phyloP scores from a whole-genome alignment of 1,139 yeast species.

The Lodderomyces metapsilosis region DNA sequence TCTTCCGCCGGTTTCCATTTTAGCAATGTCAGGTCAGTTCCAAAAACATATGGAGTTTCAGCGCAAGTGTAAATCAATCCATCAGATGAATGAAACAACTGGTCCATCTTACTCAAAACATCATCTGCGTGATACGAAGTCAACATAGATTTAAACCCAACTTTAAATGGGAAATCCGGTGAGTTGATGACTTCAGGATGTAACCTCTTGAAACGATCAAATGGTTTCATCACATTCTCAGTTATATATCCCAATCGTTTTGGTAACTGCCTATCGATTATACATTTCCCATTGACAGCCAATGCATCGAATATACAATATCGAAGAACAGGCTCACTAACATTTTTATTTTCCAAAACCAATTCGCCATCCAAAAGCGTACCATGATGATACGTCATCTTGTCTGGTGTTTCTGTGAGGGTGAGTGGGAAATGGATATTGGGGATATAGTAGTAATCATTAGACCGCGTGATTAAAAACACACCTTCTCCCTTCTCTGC shows the following conservation, averaged over 20 bases:
- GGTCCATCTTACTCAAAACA: constrained; percentile 71
- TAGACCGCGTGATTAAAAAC: constrained; percentile 77
- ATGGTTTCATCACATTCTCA: constrained; percentile 81
- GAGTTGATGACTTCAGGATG: constrained; percentile 71
- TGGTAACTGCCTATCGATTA: constrained; percentile 68
- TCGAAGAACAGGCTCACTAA: constrained; percentile 52
- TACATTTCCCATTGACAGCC: constrained; percentile 71
- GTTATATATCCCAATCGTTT: constrained; percentile 85
- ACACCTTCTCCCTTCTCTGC: constrained; percentile 75
- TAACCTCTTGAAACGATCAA: constrained; percentile 60
- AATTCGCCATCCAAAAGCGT: constrained; percentile 93
- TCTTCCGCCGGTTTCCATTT: constrained; percentile 99
- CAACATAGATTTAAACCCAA: constrained; percentile 85
- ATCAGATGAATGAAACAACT: constrained; percentile 84
- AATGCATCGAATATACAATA: constrained; percentile 90
- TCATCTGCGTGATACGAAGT: constrained; percentile 74
- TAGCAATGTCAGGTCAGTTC: constrained; percentile 77
- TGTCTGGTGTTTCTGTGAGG: constrained; percentile 49
- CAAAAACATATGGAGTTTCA: constrained; percentile 80
- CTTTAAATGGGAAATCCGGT: constrained; percentile 77
- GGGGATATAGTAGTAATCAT: constrained; percentile 79
- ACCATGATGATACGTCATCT: constrained; percentile 70
- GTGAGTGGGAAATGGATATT: constrained; percentile 77
- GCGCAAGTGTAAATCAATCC: constrained; percentile 94
- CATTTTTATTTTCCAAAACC: constrained; percentile 54